These are phyloP conservation scores for Pleurotus platypus DNA, from an alignment of 768 basidiomycete genomes.

Conservation along the genomic window DNA sequence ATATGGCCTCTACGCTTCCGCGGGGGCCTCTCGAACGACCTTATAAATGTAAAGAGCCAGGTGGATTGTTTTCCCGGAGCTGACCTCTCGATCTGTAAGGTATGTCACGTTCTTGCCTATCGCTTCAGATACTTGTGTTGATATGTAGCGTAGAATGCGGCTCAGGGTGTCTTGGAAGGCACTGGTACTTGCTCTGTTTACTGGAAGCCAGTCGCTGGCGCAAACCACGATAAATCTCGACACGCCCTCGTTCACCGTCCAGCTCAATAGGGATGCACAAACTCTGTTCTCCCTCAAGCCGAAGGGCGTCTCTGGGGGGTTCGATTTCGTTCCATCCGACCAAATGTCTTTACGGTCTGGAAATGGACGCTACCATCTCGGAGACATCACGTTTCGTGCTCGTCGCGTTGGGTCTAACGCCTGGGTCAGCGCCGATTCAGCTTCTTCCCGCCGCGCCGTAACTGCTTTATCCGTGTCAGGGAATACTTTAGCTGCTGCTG, in stretches of 20 bases:
- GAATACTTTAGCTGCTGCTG: constrained; percentile 43
- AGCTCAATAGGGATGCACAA: constrained; percentile 54
- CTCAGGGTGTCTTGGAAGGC: neutral
- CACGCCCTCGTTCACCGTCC: constrained; percentile 39
- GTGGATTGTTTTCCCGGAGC: neutral
- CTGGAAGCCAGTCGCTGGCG: neutral
- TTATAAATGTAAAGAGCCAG: neutral
- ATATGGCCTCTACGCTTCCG: neutral
- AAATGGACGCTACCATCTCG: constrained; percentile 51
- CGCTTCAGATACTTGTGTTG: neutral
- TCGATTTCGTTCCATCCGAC: constrained; percentile 52
- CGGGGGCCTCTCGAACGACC: neutral
- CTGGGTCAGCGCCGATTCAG: constrained; percentile 45
- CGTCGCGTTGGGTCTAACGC: constrained; percentile 39
- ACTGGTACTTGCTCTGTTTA: neutral
- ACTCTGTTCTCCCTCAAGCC: constrained; percentile 49
- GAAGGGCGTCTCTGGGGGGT: constrained; percentile 25
- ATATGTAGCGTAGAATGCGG: neutral
- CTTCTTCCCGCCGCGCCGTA: constrained; percentile 36
- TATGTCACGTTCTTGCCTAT: neutral
- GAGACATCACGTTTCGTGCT: constrained; percentile 52
- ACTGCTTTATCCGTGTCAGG: constrained; percentile 35
- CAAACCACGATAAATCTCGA: constrained; percentile 24
- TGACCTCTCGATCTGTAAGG: neutral
- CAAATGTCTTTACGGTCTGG: constrained; percentile 43